Evolutionary conservation across 306 rosid species (phyloP), one percentile per base, ranked within the genome.

Genomic region (Cicer chorassanicum): DNA sequence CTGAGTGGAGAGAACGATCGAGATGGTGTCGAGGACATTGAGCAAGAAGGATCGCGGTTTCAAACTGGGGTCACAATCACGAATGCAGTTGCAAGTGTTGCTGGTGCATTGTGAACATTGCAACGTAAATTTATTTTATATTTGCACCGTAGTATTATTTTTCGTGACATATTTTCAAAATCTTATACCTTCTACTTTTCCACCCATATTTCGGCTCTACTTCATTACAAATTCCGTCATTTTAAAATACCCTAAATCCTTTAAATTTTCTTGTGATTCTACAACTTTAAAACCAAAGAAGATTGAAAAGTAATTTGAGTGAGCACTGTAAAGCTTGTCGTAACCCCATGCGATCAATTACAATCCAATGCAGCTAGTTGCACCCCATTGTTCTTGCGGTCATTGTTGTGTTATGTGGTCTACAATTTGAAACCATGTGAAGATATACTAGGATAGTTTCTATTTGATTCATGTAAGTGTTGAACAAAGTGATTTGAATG

Each of bases 1-100:
- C 73, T 92, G 87, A 84, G 83, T 45, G 97, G 96, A 11, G 96
- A 92, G 84, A 88, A 66, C 7, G 89, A 79, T 1, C 80, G 38
- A 1, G 85, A 74, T 4, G 77, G 11, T 2, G 71, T 3, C 0
- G 76, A 68, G 36, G 41, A 1, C 0, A 4, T 6, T 10, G 72
- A 19, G 53, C 46, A 0, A 1, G 36, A 9, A 7, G 46, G 59
- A 13, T 41, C 76, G 6, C 3, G 9, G 41, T 0, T 29, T 24
- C 4, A 12, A 10, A 24, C 8, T 57, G 64, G 9, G 2, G 64
- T 6, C 4, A 5, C 41, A 57, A 4, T 2, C 8, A 4, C 0
- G 8, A 1, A 6, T 11, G 14, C 1, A 55, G 7, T 55, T 19
- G 38, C 62, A 8, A 3, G 8, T 5, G 8, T 10, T 9, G 4